Conservation (phyloP, 1,139 yeast genomes). For the Pichia sp. region DNA sequence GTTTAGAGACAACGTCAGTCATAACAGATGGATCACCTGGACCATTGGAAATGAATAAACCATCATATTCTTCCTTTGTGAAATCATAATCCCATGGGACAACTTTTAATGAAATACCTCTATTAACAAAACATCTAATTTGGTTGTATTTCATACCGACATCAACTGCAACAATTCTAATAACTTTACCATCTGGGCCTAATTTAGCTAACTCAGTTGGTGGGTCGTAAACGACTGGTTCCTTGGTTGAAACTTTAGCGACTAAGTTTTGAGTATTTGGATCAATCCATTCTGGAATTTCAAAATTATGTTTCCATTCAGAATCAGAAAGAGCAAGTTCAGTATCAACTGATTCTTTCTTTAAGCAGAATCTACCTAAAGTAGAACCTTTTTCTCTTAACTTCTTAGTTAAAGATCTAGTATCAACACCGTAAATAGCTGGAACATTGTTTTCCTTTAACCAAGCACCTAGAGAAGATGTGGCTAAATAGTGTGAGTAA, state of each 20-base stretch:
- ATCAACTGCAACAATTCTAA: slow-evolving; percentile 85
- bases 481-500: slow-evolving; percentile 88
- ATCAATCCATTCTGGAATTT: slow-evolving; percentile 82
- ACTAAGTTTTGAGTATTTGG: slow-evolving; percentile 91
- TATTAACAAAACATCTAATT: slow-evolving; percentile 89
- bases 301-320: slow-evolving; percentile 56
- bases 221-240: slow-evolving; percentile 70
- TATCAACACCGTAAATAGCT: slow-evolving; percentile 96
- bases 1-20: slow-evolving; percentile 52
- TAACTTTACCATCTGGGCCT: slow-evolving; percentile 64
- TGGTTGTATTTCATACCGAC: slow-evolving; percentile 98
- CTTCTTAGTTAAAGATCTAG: slow-evolving; percentile 88
- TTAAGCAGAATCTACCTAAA: slow-evolving; percentile 69
- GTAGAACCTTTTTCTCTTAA: slow-evolving; percentile 91
- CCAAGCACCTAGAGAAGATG: slow-evolving; percentile 91
- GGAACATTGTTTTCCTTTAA: slow-evolving; percentile 86
- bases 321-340: slow-evolving; percentile 27
- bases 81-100: slow-evolving; percentile 96
- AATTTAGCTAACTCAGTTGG: slow-evolving; percentile 43
- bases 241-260: slow-evolving; percentile 74
- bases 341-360: slow-evolving; percentile 36
- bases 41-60: slow-evolving; percentile 94
- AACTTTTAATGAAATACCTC: slow-evolving; percentile 94
- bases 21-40: slow-evolving; percentile 98
- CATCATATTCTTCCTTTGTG: slow-evolving; percentile 73